These are phyloP conservation scores for Periconia macrospinosa DNA, from an alignment of 2,329 filamentous ascomycete genomes.

Conservation along the genomic window DNA sequence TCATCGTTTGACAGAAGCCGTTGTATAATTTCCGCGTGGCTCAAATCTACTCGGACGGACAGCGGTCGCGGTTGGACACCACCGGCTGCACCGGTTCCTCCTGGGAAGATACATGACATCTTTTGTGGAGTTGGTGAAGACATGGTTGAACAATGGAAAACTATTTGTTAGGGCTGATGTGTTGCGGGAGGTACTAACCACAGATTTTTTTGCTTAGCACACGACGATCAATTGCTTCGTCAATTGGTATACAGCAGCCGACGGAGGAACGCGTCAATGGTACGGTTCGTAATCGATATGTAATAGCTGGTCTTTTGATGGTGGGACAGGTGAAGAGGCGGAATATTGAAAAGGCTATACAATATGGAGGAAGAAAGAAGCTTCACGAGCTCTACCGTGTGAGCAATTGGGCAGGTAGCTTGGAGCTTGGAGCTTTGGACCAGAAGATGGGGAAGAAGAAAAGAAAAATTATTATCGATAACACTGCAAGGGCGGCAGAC, in stretches of 20 bases:
- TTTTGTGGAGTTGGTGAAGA: constrained; percentile 3
- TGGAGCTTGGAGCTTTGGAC: no score
- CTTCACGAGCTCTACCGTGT: neutral
- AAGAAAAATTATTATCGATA: neutral
- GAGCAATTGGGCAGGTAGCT: no score
- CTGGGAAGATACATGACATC: constrained; percentile 19
- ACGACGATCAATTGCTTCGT: neutral
- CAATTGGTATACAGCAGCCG: neutral
- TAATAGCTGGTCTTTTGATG: no score
- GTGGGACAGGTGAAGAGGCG: no score
- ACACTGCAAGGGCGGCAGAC: neutral
- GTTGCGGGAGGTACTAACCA: neutral
- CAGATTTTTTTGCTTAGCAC: neutral
- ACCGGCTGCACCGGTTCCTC: neutral
- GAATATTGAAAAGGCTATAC: neutral
- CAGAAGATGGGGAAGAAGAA: neutral
- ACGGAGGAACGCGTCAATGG: neutral
- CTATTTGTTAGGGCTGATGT: neutral
- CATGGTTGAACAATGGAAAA: constrained; percentile 8
- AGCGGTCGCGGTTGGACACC: constrained; percentile 16
- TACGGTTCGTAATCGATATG: neutral
- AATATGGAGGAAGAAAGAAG: neutral
- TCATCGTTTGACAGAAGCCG: constrained; percentile 8
- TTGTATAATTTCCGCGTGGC: constrained; percentile 15
- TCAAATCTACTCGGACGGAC: constrained; percentile 21